Evolutionary conservation across 768 basidiomycete species (phyloP).

Genomic region (Auricularia cornea): DNA sequence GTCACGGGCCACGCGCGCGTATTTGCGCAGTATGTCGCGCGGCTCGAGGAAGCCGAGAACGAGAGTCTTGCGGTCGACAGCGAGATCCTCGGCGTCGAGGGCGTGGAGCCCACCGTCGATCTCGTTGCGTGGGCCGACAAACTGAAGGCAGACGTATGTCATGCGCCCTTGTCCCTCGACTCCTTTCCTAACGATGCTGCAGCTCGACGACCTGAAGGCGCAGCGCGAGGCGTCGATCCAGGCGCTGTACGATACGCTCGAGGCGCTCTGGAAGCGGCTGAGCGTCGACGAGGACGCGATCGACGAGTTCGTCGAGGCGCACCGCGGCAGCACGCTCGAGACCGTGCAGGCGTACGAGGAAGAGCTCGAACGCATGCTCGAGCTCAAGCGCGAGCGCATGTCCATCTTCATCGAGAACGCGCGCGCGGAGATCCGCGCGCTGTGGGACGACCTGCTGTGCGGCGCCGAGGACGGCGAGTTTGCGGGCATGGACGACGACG

Average conservation of each 20-base stretch:
- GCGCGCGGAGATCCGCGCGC: constrained; percentile 63
- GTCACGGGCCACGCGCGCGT: constrained; percentile 42
- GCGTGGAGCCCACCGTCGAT: constrained; percentile 67
- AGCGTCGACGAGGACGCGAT: constrained; percentile 73
- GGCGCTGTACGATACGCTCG: constrained; percentile 87
- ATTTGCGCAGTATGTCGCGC: constrained; percentile 54
- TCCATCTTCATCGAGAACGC: constrained; percentile 75
- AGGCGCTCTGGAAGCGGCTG: constrained; percentile 81
- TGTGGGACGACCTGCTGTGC: constrained; percentile 84
- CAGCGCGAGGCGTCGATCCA: constrained; percentile 80
- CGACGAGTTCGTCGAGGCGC: constrained; percentile 82
- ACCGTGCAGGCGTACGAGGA: constrained; percentile 77
- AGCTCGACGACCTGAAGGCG: constrained; percentile 64
- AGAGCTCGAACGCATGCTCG: constrained; percentile 85
- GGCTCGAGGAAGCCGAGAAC: constrained; percentile 50
- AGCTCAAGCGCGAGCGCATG: constrained; percentile 83
- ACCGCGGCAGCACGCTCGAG: constrained; percentile 74
- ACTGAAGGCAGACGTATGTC: constrained; percentile 34
- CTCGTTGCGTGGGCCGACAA: constrained; percentile 66
- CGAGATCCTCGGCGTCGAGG: constrained; percentile 50
- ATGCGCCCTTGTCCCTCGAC: not conserved
- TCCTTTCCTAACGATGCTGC: not conserved
- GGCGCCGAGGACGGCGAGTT: constrained; percentile 80
- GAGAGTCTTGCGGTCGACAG: constrained; percentile 35
- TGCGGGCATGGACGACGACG: constrained; percentile 75